Evolutionary conservation across 768 basidiomycete species (phyloP).

Genomic region (Epithele typhae): DNA sequence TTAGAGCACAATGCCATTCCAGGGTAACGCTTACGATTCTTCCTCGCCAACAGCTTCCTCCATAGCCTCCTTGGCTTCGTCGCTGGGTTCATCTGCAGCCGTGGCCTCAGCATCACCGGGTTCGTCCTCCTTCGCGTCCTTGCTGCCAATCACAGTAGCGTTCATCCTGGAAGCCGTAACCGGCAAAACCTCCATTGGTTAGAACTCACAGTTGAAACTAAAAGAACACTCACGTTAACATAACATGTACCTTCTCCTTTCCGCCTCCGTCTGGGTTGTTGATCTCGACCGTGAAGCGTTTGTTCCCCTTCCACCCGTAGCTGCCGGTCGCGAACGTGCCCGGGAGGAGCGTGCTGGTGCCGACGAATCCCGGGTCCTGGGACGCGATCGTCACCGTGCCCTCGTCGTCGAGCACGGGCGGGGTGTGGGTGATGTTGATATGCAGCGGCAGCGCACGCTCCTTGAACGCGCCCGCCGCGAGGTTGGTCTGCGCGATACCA

Average conservation of each 20-base stretch:
- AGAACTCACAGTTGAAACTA: too few relatives aligned
- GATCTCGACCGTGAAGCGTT: constrained; percentile 62
- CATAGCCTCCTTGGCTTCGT: constrained; percentile 22
- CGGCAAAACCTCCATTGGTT: too few relatives aligned
- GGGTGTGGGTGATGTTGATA: constrained; percentile 62
- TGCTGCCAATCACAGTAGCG: constrained; percentile 71
- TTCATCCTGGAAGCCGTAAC: constrained; percentile 75
- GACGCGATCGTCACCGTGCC: constrained; percentile 30
- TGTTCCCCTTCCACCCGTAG: constrained; percentile 82
- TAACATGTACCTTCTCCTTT: constrained; percentile 68
- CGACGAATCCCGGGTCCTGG: constrained; percentile 59
- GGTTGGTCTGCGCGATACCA: constrained; percentile 31
- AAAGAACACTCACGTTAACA: constrained; percentile 58
- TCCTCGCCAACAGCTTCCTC: constrained; percentile 17
- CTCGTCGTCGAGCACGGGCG: constrained; percentile 38
- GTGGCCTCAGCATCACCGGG: constrained; percentile 17
- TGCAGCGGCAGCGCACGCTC: constrained; percentile 67
- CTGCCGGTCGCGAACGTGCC: constrained; percentile 68
- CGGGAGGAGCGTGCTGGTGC: constrained; percentile 50
- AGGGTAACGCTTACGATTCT: background rate
- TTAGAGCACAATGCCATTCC: too few relatives aligned
- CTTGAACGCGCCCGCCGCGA: constrained; percentile 52
- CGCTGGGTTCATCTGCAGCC: constrained; percentile 21
- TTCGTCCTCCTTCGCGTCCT: constrained; percentile 40
- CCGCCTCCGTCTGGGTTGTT: constrained; percentile 43